Evolutionary conservation across 2,329 filamentous ascomycete species (phyloP).

Genomic region (Dothistroma septosporum): DNA sequence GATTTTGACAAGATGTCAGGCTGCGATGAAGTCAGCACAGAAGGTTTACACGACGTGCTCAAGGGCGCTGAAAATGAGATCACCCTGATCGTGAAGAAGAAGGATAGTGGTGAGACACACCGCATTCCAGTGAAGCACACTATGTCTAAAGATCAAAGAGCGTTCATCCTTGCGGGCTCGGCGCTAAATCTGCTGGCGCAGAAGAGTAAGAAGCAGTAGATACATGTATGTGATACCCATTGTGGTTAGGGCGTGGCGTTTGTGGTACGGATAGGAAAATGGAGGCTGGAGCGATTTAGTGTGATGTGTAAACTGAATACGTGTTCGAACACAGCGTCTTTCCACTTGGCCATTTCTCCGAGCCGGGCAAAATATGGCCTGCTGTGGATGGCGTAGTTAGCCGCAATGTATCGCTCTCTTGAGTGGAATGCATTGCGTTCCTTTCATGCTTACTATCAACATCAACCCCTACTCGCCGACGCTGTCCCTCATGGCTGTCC

Average conservation of each 20-base stretch:
- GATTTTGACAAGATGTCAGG: conserved; percentile 84
- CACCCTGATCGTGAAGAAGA: conserved; percentile 52
- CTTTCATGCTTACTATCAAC: background rate
- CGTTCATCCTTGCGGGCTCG: conserved; percentile 88
- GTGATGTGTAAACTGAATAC: background rate
- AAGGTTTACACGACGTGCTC: conserved; percentile 80
- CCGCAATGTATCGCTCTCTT: background rate
- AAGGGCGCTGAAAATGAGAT: conserved; percentile 74
- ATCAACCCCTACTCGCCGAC: background rate
- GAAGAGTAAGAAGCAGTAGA: conserved; percentile 42
- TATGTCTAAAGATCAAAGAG: conserved; percentile 82
- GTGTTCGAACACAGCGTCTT: background rate
- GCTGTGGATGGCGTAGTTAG: background rate
- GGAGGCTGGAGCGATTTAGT: background rate
- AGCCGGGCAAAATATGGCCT: background rate
- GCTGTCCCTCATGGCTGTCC: background rate
- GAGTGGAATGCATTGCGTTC: background rate
- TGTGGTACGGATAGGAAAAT: background rate
- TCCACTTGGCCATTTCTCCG: background rate
- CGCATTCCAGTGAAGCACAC: conserved; percentile 78
- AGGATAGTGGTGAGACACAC: conserved; percentile 57
- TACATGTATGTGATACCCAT: background rate
- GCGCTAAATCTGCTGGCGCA: conserved; percentile 82
- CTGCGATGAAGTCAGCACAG: conserved; percentile 76
- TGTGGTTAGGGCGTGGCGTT: background rate